Conservation (phyloP, 163 green algal species). For the Chlamydomonas reinhardtii region DNA sequence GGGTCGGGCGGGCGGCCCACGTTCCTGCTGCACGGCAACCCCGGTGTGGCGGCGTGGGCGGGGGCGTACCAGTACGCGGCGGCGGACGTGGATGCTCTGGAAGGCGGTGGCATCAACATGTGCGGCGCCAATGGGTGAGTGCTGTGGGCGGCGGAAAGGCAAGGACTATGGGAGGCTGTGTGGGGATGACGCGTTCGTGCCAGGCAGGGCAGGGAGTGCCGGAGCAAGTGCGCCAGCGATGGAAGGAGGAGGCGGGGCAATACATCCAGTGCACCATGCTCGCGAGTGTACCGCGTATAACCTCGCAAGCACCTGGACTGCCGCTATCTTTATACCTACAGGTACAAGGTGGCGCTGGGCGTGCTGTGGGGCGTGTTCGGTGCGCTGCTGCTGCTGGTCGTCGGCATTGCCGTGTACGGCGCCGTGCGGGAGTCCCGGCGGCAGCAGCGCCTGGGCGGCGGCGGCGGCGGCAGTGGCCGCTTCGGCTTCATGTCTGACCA, state of each 20-base stretch:
- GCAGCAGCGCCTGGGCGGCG: background rate
- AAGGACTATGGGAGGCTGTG: too few species aligned
- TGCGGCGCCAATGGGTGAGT: constrained; percentile 56
- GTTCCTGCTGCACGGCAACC: constrained; percentile 43
- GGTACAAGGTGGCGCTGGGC: constrained; percentile 56
- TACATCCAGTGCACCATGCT: too few species aligned
- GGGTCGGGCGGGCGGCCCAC: background rate
- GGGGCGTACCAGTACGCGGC: constrained; percentile 30
- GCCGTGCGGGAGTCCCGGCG: background rate
- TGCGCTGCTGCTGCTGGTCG: background rate
- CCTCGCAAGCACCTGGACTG: too few species aligned
- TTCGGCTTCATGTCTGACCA: background rate
- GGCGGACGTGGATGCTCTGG: background rate
- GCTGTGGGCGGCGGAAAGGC: too few species aligned
- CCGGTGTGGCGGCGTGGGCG: constrained; percentile 24
- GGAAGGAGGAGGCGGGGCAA: too few species aligned
- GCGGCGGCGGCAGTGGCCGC: background rate
- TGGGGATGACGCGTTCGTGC: too few species aligned
- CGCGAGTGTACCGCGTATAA: too few species aligned
- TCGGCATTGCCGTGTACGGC: constrained; percentile 10
- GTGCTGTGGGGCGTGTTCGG: constrained; percentile 57
- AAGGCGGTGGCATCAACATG: constrained; percentile 41
- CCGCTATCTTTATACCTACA: too few species aligned
- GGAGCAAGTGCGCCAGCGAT: too few species aligned
- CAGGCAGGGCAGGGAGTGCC: too few species aligned